These are phyloP conservation scores for Leavenworthia alabamica DNA, from an alignment of 345 rosid species.

Conservation along the genomic window DNA sequence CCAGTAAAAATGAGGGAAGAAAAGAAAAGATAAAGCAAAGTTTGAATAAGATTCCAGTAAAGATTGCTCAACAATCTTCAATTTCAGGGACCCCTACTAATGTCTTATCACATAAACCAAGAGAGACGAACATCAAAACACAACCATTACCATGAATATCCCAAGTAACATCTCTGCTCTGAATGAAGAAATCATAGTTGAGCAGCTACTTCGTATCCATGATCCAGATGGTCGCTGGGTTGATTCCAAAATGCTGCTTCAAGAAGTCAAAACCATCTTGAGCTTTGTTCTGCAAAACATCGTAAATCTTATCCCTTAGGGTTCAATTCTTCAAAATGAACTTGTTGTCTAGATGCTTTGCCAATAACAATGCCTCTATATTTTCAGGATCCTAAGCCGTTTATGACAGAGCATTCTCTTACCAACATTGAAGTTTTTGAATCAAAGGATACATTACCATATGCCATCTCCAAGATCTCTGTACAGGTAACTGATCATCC, in stretches of 20 bases:
- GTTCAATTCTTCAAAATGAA: neutral
- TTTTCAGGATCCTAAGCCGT: slow-evolving; percentile 36
- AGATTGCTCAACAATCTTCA: slow-evolving; percentile 28
- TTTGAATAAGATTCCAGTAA: slow-evolving; percentile 19
- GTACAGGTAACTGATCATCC: slow-evolving; percentile 36
- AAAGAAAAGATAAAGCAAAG: slow-evolving; percentile 10
- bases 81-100: slow-evolving; percentile 20
- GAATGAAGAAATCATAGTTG: slow-evolving; percentile 45
- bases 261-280: slow-evolving; percentile 52
- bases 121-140: neutral
- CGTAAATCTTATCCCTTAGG: slow-evolving; percentile 14
- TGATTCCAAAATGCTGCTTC: slow-evolving; percentile 54
- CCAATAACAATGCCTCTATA: neutral
- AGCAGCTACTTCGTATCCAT: slow-evolving; percentile 52
- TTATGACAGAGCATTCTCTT: slow-evolving; percentile 8
- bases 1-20: slow-evolving; percentile 4
- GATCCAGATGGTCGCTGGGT: slow-evolving; percentile 69
- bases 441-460: slow-evolving; percentile 39
- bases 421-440: slow-evolving; percentile 40
- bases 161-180: slow-evolving; percentile 15
- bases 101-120: slow-evolving; percentile 13
- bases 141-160: slow-evolving; percentile 16
- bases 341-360: neutral
- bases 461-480: slow-evolving; percentile 37
- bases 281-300: slow-evolving; percentile 34